These are phyloP conservation scores for Penicillium longicatenatum DNA, from an alignment of 495 filamentous ascomycete species.

Conservation along the genomic window DNA sequence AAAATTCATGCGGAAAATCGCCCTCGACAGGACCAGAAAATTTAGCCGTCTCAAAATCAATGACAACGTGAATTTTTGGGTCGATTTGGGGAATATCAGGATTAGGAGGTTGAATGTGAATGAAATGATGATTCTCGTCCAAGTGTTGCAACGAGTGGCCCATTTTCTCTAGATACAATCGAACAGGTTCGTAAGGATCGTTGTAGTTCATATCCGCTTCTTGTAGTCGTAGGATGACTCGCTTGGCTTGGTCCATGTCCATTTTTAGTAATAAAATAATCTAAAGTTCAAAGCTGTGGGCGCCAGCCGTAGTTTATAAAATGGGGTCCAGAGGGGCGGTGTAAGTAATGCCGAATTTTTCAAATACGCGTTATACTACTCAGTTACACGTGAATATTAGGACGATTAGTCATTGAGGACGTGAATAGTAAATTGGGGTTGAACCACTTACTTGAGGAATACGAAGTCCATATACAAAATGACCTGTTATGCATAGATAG, in stretches of 20 bases:
- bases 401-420: too few relatives aligned
- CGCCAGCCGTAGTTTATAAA: too few relatives aligned
- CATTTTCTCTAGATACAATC: neutral
- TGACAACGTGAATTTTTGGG: neutral
- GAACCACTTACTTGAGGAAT: too few relatives aligned
- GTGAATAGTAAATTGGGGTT: too few relatives aligned
- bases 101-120: constrained; percentile 1
- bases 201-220: neutral
- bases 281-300: too few relatives aligned
- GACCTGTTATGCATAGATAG: too few relatives aligned
- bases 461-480: too few relatives aligned
- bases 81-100: neutral
- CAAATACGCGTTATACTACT: too few relatives aligned
- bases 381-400: too few relatives aligned
- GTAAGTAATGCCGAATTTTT: too few relatives aligned
- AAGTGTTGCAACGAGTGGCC: neutral
- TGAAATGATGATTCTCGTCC: constrained; percentile 3
- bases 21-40: neutral
- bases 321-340: too few relatives aligned
- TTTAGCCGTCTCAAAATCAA: neutral
- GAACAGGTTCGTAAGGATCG: neutral
- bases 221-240: neutral
- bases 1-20: neutral
- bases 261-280: neutral
- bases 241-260: neutral